Base-by-base conservation (phyloP, 148 eudicot genomes). In the Pouteria glomerata region DNA sequence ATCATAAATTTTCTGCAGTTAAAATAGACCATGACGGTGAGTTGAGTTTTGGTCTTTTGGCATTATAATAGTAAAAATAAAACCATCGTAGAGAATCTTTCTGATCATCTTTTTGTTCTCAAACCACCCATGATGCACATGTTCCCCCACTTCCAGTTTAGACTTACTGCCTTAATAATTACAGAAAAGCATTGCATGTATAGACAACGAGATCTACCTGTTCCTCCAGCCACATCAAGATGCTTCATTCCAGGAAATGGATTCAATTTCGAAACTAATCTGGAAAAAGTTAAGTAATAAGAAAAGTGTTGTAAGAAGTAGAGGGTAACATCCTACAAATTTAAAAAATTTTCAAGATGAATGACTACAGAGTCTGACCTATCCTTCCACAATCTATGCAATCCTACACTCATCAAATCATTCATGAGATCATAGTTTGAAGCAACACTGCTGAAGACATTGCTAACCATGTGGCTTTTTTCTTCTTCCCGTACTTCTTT, bases 221-320 rank as follows among this genome's bases (percentile, higher is more conserved):
- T 94, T 45, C 98, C 98, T 74, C 97, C 97, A 79, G 97, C 97
- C 69, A 94, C 96, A 82, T 94, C 97, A 76, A 94, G 90, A 82
- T 94, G 98, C 85, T 84, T 89, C 97, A 88, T 94, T 74, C 97
- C 98, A 69, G 96, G 98, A 82, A 89, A 94, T 29, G 98, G 97
- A 84, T 85, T 91, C 78, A 94, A 76, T 69, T 94, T 88, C 29
- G 91, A 85, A 30, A 94, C 96, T 79, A 94, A 73, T 80, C 97
- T 94, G 81, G 47, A 63, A 77, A 81, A 37, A n/a, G 26, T 15
- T 41, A 13, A 37, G 33, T 16, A 26, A 69, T 44, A 65, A 16
- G 42, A 69, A 57, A 51, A 15, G 29, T 21, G 47, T 16, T 65
- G 30, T 24, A 51, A 61, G 37, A 64, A 18, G 24, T 26, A 41